Base-by-base conservation (phyloP, 495 filamentous ascomycete genomes). In the Aspergillus sclerotioniger region DNA sequence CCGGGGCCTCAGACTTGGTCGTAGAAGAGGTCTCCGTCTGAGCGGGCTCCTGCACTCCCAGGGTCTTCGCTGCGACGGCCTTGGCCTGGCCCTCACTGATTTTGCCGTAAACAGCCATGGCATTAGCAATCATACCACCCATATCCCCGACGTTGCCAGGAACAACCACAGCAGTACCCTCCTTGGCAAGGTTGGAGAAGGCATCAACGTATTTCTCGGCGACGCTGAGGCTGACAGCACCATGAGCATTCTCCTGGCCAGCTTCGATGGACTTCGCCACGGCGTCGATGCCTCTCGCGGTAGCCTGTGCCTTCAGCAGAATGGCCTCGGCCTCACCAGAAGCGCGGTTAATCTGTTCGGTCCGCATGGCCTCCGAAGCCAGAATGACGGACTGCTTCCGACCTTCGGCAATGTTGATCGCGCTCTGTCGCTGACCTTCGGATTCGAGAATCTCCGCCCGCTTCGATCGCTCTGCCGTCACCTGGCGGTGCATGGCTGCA, bases 191-290 rank as follows among this genome's bases (percentile, higher is more conserved):
- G 52, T 89, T 89, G 46, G 84, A 88, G 72, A 96, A 98, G 2
- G 94, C 94, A 51, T 96, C 93, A 29, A 98, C 95, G 62, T 98
- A 98, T 72, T 96, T 95, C 85, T 98, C 94, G 3, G 94, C 94
- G 1, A 98, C 91, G 17, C 81, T 90, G 60, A 98, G 71, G 58
- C 87, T 89, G 6, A 98, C 77, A 8, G 95, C 94, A 12, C 82
- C 80, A 65, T 94, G 90, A 0, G 95, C 94, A 52, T 83, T 75
- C 51, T 84, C 82, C 62, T 87, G 72, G 31, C 90, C 90, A 15
- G 84, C 74, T 6, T 78, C 75, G 53, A 98, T 96, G 17, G 84
- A 76, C 43, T 77, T 67, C 0, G 89, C 90, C 8, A 98, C 92
- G 9, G 89, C 87, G 25, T 93, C 89, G 64, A 98, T 95, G 10